A percentile compares a stretch with the other conserved stretches of the same genome.
phyloP scores from a whole-genome alignment of 202 grass and related monocot genomes.

The Saccharum hybrid region DNA sequence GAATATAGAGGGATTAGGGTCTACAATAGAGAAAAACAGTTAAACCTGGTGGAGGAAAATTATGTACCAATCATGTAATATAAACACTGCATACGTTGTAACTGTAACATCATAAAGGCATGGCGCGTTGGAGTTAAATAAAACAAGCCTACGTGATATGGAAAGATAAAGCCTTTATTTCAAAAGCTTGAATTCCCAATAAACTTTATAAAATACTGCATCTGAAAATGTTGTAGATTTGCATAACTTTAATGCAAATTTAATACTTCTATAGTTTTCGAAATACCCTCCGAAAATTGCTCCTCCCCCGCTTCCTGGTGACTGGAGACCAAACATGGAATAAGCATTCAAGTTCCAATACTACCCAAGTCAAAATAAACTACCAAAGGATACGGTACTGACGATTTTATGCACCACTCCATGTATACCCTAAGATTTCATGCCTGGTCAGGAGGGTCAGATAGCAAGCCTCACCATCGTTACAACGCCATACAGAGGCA shows the following conservation, averaged over 20 bases:
- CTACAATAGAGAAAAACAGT: not conserved
- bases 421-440: conserved; percentile 14
- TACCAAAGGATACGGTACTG: not conserved
- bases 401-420: conserved; percentile 5
- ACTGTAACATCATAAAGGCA: conserved; percentile 2
- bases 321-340: not conserved
- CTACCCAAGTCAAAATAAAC: not conserved
- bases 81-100: not conserved
- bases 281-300: not conserved
- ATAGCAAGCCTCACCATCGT: not conserved
- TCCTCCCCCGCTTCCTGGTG: not conserved
- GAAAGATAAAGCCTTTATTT: not conserved
- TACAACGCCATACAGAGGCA: not conserved
- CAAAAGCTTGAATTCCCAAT: not conserved
- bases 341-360: not conserved
- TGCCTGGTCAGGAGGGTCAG: not conserved
- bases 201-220: not conserved
- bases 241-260: not conserved
- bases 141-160: conserved; percentile 18
- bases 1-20: conserved; percentile 14
- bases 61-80: not conserved
- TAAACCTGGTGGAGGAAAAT: conserved; percentile 27
- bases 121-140: not conserved
- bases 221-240: not conserved
- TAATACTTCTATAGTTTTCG: not conserved